These are phyloP conservation scores for Trichosporon inkin DNA, from an alignment of 1,284 basidiomycete species.

Conservation along the genomic window DNA sequence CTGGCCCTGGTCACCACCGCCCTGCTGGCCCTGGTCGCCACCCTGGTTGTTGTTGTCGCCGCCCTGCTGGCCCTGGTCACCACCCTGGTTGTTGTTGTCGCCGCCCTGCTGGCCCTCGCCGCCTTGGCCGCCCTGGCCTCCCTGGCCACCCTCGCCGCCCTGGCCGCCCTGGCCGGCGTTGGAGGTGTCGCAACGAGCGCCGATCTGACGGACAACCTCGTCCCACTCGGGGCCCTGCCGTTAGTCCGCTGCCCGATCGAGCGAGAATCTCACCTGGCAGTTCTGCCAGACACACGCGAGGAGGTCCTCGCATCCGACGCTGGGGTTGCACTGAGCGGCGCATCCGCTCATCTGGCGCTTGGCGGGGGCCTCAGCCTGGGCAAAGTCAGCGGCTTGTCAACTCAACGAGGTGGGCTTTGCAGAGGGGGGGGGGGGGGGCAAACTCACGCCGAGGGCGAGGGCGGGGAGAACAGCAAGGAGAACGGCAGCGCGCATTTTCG, in stretches of 20 bases:
- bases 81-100: not conserved
- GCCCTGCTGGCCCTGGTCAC: conserved; percentile 3
- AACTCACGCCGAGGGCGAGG: conserved; percentile 14
- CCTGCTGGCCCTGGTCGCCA: not conserved
- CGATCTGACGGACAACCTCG: conserved; percentile 5
- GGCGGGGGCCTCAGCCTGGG: not conserved
- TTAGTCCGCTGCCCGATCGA: not conserved
- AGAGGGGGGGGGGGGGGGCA: not conserved
- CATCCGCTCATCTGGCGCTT: conserved; percentile 12
- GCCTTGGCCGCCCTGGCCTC: not conserved
- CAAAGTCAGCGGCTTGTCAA: not conserved
- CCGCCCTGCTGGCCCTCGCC: not conserved
- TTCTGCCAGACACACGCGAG: conserved; percentile 19
- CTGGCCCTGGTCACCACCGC: conserved; percentile 4
- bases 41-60: not conserved
- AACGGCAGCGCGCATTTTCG: conserved; percentile 2
- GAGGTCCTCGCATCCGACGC: conserved; percentile 13
- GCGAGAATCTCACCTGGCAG: conserved; percentile 19
- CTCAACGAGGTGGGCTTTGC: not conserved
- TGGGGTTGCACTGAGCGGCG: not conserved
- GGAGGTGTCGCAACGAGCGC: not conserved
- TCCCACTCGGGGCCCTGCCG: conserved; percentile 14
- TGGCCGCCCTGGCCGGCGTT: not conserved
- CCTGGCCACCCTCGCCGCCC: not conserved
- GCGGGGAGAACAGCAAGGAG: conserved; percentile 14